Percentiles rank a stretch among this genome's conserved stretches.
phyloP scores from a whole-genome alignment of 2,329 filamentous ascomycete species.

The Pleoardoris graminearum region DNA sequence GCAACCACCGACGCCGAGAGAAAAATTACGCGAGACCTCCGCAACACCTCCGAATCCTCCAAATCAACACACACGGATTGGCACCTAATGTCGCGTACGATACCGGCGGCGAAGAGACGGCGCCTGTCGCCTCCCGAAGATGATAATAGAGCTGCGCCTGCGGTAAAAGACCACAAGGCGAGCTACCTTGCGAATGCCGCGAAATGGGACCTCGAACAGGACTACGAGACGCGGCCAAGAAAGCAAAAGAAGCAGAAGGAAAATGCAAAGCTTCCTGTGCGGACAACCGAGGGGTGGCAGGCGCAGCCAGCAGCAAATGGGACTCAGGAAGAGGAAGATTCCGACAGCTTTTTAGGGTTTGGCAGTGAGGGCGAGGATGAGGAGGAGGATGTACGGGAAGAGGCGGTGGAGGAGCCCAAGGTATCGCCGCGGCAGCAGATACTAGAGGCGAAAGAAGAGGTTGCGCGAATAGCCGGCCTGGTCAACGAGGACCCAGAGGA shows the following conservation, averaged over 20 bases:
- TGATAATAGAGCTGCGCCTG: conserved; percentile 19
- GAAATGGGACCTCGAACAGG: conserved; percentile 88
- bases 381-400: conserved; percentile 43
- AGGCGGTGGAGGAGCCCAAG: conserved; percentile 60
- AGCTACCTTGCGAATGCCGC: conserved; percentile 74
- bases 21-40: conserved; percentile 25
- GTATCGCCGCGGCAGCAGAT: conserved; percentile 80
- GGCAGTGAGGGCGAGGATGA: conserved; percentile 58
- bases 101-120: conserved; percentile 43
- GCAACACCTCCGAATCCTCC: conserved; percentile 10
- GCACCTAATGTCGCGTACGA: conserved; percentile 33
- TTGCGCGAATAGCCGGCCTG: conserved; percentile 77
- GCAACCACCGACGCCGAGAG: conserved; percentile 24
- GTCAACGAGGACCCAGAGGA: conserved; percentile 95
- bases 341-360: conserved; percentile 66
- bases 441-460: conserved; percentile 83
- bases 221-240: conserved; percentile 79
- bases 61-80: background rate
- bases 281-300: conserved; percentile 76
- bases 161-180: conserved; percentile 34
- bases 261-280: conserved; percentile 78
- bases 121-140: conserved; percentile 43
- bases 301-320: conserved; percentile 56
- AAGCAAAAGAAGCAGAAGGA: conserved; percentile 75
- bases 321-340: conserved; percentile 58